Base-by-base conservation (phyloP, 352 stramenopile genomes). In the Phytophthora citrophthora region DNA sequence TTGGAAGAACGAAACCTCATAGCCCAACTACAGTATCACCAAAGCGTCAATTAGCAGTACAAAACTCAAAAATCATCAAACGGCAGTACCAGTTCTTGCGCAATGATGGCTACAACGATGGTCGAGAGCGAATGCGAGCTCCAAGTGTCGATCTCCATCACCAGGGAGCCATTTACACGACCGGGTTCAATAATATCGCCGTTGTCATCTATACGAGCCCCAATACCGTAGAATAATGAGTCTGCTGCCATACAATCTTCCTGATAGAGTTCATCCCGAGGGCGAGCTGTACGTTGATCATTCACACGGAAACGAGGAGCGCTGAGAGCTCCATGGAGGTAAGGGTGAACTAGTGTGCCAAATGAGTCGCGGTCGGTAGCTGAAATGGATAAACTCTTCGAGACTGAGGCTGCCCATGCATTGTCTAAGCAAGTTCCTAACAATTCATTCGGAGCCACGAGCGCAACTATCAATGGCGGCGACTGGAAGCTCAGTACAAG, bases 141-240 rank as follows among this genome's bases (percentile, higher is more conserved):
- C 75, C 76, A 89, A 3, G 43, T 61, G 16, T 76, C 60, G 16
- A 81, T 43, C 53, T 90, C 79, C 26, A 89, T 24, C 5, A 86
- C 50, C n/a, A 90, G 53, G 2, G 77, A 68, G 1, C 74, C 70
- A 18, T 81, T 79, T 5, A 74, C 64, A 16, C 56, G 55, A n/a
- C 74, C 76, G 3, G 40, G 40, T 13, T 83, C 26, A 6, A 68
- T 18, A 7, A 79, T 52, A 7, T 59, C 60, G 5, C 64, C 73
- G 12, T 68, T 31, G 2, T 23, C 24, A 49, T 81, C 63, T 0
- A 86, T 39, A 4, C 68, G 74, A 13, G 68, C 65, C 2, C 64
- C 76, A 3, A 72, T 72, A 9, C 74, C 77, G 26, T 76, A 86
- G 45, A 82, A 72, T 2, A 47, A 23, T 2, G 61, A 70, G n/a